These are phyloP conservation scores for Cadophora sp. DNA, from an alignment of 2,329 filamentous ascomycete genomes.

Conservation along the genomic window DNA sequence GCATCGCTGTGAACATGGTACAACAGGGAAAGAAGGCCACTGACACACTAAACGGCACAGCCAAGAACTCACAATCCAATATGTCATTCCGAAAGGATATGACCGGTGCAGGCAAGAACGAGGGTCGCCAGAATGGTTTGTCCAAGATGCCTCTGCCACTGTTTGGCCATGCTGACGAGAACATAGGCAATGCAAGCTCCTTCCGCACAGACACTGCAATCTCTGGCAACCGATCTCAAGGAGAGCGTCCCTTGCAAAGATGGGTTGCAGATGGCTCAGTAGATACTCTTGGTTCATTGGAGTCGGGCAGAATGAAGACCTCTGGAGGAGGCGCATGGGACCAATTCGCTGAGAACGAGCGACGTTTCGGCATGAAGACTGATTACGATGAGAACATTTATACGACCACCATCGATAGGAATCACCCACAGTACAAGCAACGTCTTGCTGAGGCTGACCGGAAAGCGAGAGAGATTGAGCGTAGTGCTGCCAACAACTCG, in stretches of 20 bases:
- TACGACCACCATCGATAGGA: conserved; percentile 88
- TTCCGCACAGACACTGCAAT: conserved; percentile 93
- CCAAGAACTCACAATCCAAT: conserved; percentile 54
- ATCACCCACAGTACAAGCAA: conserved; percentile 80
- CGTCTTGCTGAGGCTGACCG: conserved; percentile 79
- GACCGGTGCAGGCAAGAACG: conserved; percentile 59
- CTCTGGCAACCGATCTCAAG: conserved; percentile 72
- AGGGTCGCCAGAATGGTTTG: conserved; percentile 63
- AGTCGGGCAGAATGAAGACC: conserved; percentile 48
- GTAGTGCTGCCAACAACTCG: conserved; percentile 72
- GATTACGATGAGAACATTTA: conserved; percentile 96
- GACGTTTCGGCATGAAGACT: conserved; percentile 84
- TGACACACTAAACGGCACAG: conserved; percentile 52
- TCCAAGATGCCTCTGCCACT: background rate
- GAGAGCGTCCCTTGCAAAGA: conserved; percentile 78
- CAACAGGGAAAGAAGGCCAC: conserved; percentile 55
- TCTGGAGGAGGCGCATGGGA: conserved; percentile 69
- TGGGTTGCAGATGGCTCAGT: conserved; percentile 77
- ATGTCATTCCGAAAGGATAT: conserved; percentile 70
- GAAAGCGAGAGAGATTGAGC: conserved; percentile 90
- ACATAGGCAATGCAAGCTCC: conserved; percentile 65
- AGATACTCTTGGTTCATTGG: conserved; percentile 73
- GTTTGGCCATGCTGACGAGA: conserved; percentile 33
- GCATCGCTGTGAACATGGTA: conserved; percentile 62
- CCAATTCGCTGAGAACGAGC: conserved; percentile 90